Evolutionary conservation across 345 rosid species (phyloP).

Genomic region (Triadica sebifera): DNA sequence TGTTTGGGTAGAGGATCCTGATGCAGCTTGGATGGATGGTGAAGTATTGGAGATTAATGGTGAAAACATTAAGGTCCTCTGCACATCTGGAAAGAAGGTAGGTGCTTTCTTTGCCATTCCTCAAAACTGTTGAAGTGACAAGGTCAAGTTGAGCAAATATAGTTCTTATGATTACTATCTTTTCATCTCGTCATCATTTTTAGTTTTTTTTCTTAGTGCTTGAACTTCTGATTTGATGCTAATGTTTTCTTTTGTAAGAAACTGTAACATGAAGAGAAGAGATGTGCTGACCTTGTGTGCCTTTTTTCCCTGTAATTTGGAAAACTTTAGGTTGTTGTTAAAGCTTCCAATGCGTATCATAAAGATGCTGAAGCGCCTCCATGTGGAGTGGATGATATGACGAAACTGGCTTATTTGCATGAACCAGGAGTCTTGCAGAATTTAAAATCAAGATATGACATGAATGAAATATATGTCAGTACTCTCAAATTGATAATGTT

Average conservation of each 20-base stretch:
- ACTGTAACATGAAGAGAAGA: slow-evolving; percentile 10
- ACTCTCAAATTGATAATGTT: slow-evolving; percentile 9
- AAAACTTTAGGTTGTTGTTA: slow-evolving; percentile 56
- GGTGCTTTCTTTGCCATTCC: slow-evolving; percentile 27
- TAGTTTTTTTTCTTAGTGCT: background rate
- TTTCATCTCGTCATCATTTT: slow-evolving; percentile 7
- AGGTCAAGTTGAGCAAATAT: background rate
- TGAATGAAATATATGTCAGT: slow-evolving; percentile 96
- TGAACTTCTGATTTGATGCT: background rate
- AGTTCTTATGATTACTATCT: background rate
- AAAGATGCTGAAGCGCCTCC: slow-evolving; percentile 88
- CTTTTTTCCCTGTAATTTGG: slow-evolving; percentile 13
- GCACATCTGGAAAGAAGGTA: slow-evolving; percentile 86
- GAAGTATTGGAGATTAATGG: slow-evolving; percentile 72
- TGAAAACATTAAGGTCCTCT: slow-evolving; percentile 71
- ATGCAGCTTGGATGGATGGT: slow-evolving; percentile 90
- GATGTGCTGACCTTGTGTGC: slow-evolving; percentile 10
- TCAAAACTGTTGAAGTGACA: slow-evolving; percentile 4
- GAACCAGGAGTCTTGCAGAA: slow-evolving; percentile 98
- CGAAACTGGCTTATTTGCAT: slow-evolving; percentile 94
- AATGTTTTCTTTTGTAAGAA: background rate
- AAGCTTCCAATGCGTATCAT: slow-evolving; percentile 69
- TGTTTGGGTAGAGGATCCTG: slow-evolving; percentile 95
- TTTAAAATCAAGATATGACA: slow-evolving; percentile 92
- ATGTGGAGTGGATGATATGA: slow-evolving; percentile 99